Conservation (phyloP, 2,329 filamentous ascomycete species). For the Venturia asperata region DNA sequence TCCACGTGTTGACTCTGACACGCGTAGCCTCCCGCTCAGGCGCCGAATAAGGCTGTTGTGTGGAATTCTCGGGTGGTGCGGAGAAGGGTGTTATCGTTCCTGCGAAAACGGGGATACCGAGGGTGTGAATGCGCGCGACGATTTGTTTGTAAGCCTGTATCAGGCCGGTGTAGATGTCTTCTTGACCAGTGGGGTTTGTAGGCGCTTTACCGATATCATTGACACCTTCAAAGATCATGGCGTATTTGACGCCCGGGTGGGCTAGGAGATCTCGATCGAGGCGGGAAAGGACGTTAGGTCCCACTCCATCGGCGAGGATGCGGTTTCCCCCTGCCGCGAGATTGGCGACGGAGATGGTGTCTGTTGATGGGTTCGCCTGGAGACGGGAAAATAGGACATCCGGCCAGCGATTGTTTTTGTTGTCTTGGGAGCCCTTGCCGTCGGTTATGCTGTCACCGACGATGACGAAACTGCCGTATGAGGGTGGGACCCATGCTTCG, state of each 20-base stretch:
- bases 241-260: constrained; percentile 51
- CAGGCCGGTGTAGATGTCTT: constrained; percentile 25
- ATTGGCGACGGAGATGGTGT: constrained; percentile 50
- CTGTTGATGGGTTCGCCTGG: neutral
- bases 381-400: neutral
- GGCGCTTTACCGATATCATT: constrained; percentile 54
- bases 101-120: neutral
- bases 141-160: neutral
- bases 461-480: constrained; percentile 44
- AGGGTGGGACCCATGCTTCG: constrained; percentile 46
- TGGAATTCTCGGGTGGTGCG: neutral
- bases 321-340: constrained; percentile 64
- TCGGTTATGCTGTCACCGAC: constrained; percentile 62
- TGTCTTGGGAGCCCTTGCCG: constrained; percentile 52
- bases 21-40: neutral
- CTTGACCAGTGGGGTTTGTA: constrained; percentile 17
- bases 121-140: neutral
- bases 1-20: neutral
- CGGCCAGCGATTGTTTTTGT: constrained; percentile 26
- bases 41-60: neutral
- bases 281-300: constrained; percentile 53
- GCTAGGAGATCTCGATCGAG: constrained; percentile 58
- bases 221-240: constrained; percentile 61
- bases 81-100: neutral
- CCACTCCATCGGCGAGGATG: constrained; percentile 54